Evolutionary conservation across 495 filamentous ascomycete genomes (phyloP).

Genomic region (Talaromyces thailandensis): DNA sequence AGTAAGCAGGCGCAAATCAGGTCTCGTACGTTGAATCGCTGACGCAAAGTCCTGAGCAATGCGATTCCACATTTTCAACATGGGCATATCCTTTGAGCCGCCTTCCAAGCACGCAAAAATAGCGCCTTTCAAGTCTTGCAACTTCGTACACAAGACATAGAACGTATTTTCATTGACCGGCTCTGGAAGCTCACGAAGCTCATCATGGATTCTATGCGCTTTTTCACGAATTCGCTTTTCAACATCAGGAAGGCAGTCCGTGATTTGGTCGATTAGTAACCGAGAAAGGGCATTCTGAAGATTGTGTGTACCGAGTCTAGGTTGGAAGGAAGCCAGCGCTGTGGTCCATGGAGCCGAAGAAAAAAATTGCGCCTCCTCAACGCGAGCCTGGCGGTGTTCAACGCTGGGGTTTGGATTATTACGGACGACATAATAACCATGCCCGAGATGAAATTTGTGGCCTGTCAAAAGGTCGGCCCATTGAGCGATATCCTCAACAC

Average conservation of each 20-base stretch:
- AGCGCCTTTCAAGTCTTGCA: constrained; percentile 19
- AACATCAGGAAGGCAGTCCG: constrained; percentile 49
- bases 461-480: constrained; percentile 54
- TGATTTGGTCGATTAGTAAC: constrained; percentile 47
- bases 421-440: constrained; percentile 59
- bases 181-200: constrained; percentile 44
- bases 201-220: constrained; percentile 31
- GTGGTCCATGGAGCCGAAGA: constrained; percentile 34
- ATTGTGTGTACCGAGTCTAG: constrained; percentile 49
- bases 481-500: constrained; percentile 41
- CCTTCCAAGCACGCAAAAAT: constrained; percentile 28
- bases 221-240: constrained; percentile 46
- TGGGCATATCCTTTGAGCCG: constrained; percentile 17
- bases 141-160: constrained; percentile 25
- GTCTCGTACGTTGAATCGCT: constrained; percentile 23
- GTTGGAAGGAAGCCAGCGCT: constrained; percentile 32
- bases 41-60: constrained; percentile 28
- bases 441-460: constrained; percentile 42
- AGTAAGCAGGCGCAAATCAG: constrained; percentile 18
- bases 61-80: constrained; percentile 29
- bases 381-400: constrained; percentile 42
- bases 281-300: constrained; percentile 46
- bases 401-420: constrained; percentile 43
- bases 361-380: constrained; percentile 55
- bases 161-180: constrained; percentile 36